Base-by-base conservation (phyloP, 495 filamentous ascomycete genomes). In the Penicillium goetzii region DNA sequence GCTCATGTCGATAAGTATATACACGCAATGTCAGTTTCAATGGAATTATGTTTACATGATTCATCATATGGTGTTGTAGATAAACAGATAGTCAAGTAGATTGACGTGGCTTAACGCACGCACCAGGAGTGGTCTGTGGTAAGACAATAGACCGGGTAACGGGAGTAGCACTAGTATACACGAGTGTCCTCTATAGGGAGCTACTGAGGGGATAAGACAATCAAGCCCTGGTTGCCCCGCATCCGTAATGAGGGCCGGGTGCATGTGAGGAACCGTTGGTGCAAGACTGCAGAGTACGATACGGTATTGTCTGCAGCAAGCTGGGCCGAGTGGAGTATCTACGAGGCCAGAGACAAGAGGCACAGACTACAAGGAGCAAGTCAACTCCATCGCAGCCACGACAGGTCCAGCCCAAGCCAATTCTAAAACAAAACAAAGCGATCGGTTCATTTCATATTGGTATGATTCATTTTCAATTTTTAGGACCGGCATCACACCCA, bases 391-490 rank as follows among this genome's bases (percentile, higher is more conserved):
- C 8, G 23, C 23, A 15, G 47, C 12, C 26, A 30, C 28, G 38
- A 40, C 9, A 32, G 30, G 56, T 30, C 52, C 28, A 36, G n/a
- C 3, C 28, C 28, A 33, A 30, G 50, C 43, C 32, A 65, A 28
- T 41, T 26, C 32, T 47, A 58, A 63, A 56, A 63, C 47, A 58
- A 59, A 60, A 58, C 43, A 54, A 45, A 47, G 51, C 56, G 66
- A 71, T 75, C 63, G 67, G 68, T 69, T 78, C 71, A 73, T 78
- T 75, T 77, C 72, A 75, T 63, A 76, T 74, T 80, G 78, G 76
- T 79, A 80, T 80, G 75, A 78, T 78, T 76, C 69, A 71, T 73
- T 75, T 78, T 74, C 72, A 70, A 70, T 75, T 75, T 74, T 78
- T 72, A 68, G 65, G 65, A 66, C 67, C 64, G 61, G 56, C 60